Conservation (phyloP, 169 alveolate genomes). For the Cryptosporidium meleagridis region DNA sequence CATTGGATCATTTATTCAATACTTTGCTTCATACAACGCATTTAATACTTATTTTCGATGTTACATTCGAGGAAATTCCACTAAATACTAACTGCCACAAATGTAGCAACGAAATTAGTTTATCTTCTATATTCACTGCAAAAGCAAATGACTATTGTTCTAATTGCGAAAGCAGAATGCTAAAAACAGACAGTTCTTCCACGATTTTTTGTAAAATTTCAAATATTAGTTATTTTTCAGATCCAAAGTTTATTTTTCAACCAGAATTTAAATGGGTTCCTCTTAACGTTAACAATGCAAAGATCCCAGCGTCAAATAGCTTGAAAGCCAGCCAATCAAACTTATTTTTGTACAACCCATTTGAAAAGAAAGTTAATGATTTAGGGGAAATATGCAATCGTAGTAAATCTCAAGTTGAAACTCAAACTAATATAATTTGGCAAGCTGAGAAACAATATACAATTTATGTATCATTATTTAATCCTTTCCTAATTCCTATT, state of each 20-base stretch:
- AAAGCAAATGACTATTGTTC: slow-evolving; percentile 24
- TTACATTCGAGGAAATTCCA: slow-evolving; percentile 24
- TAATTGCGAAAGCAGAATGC: not conserved
- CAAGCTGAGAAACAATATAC: slow-evolving; percentile 32
- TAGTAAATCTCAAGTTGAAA: not conserved
- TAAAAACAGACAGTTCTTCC: not conserved
- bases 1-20: slow-evolving; percentile 10
- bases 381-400: not conserved
- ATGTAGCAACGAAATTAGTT: not conserved
- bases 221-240: not conserved
- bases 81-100: slow-evolving; percentile 1
- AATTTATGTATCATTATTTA: slow-evolving; percentile 47
- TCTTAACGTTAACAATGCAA: not conserved
- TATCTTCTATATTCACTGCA: not conserved
- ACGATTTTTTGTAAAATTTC: slow-evolving; percentile 5
- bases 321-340: not conserved
- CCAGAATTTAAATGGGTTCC: slow-evolving; percentile 34
- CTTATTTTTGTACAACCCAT: slow-evolving; percentile 56
- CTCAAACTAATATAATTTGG: slow-evolving; percentile 29
- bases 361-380: slow-evolving; percentile 34
- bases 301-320: not conserved
- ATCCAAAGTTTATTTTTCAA: not conserved
- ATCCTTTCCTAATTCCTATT: slow-evolving; percentile 41
- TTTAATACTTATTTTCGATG: slow-evolving; percentile 25
- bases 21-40: slow-evolving; percentile 1